Percentiles rank a stretch among this genome's conserved stretches.
Evolutionary conservation across 2,329 filamentous ascomycete species (phyloP).

Genomic region (Xylariaceae sp.): DNA sequence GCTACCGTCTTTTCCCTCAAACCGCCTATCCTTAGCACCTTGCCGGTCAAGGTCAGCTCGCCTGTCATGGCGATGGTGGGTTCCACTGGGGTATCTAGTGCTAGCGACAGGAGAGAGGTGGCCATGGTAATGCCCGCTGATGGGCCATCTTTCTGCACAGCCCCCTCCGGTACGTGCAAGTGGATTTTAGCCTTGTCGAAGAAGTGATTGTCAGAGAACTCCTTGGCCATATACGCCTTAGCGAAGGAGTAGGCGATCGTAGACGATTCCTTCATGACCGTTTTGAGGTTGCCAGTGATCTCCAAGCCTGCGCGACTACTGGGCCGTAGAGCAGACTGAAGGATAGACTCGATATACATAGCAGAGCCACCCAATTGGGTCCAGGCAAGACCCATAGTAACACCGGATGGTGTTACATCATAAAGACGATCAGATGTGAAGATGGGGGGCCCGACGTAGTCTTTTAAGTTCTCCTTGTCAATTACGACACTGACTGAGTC

Average conservation of each 20-base stretch:
- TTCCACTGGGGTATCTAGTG: slow-evolving; percentile 76
- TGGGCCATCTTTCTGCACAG: slow-evolving; percentile 91
- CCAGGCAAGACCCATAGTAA: slow-evolving; percentile 98
- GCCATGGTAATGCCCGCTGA: slow-evolving; percentile 98
- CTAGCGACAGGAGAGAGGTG: slow-evolving; percentile 86
- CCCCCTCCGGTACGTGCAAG: slow-evolving; percentile 94
- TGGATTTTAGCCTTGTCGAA: slow-evolving; percentile 96
- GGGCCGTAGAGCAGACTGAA: slow-evolving; percentile 79
- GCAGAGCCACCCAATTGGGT: slow-evolving; percentile 96
- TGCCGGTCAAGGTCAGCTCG: slow-evolving; percentile 94
- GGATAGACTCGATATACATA: slow-evolving; percentile 95
- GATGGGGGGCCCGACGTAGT: slow-evolving; percentile 94
- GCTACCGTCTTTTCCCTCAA: slow-evolving; percentile 97
- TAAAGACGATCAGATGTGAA: slow-evolving; percentile 97
- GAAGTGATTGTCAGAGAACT: slow-evolving; percentile 90
- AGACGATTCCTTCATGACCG: slow-evolving; percentile 98
- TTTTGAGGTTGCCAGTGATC: slow-evolving; percentile 92
- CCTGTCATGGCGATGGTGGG: slow-evolving; percentile 97
- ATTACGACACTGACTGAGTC: slow-evolving; percentile 87
- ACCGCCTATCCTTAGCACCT: slow-evolving; percentile 93
- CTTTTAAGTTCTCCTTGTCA: slow-evolving; percentile 86
- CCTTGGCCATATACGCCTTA: slow-evolving; percentile 83
- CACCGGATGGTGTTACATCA: slow-evolving; percentile 89
- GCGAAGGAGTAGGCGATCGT: slow-evolving; percentile 95
- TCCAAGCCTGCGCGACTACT: slow-evolving; percentile 80